phyloP scores from a whole-genome alignment of 2,329 filamentous ascomycete species.

The Aspergillus ibericus region DNA sequence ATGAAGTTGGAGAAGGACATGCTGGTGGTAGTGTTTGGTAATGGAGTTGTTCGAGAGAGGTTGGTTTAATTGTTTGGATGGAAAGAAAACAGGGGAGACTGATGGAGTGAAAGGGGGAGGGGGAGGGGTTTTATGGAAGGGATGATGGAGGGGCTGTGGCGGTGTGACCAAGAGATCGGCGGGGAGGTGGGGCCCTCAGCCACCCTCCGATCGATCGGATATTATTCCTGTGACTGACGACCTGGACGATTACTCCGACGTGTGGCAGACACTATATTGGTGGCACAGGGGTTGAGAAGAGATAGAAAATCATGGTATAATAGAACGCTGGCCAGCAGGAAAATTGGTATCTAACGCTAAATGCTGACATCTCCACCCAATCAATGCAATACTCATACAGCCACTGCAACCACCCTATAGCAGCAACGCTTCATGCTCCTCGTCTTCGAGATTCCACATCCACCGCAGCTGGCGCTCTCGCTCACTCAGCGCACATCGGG shows the following conservation, averaged over 20 bases:
- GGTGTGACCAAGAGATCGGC: constrained; percentile 6
- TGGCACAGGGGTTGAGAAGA: too few relatives aligned
- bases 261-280: not conserved
- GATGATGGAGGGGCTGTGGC: constrained; percentile 14
- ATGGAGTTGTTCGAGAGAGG: not conserved
- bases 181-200: not conserved
- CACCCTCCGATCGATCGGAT: not conserved
- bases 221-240: not conserved
- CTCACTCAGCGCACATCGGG: constrained; percentile 35
- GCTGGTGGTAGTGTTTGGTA: not conserved
- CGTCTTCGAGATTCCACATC: constrained; percentile 33
- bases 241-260: not conserved
- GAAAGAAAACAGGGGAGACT: not conserved
- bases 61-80: not conserved
- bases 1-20: constrained; percentile 27
- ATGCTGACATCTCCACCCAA: not conserved
- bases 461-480: constrained; percentile 37
- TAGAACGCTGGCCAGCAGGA: not conserved
- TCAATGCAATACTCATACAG: not conserved
- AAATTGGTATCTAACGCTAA: constrained; percentile 3
- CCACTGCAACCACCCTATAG: constrained; percentile 14
- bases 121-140: constrained; percentile 2
- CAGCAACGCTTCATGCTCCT: constrained; percentile 37
- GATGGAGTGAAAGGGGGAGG: not conserved
- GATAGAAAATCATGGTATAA: not conserved